These are phyloP conservation scores for Chaetomium fimeti DNA, from an alignment of 495 filamentous ascomycete genomes.

Conservation along the genomic window DNA sequence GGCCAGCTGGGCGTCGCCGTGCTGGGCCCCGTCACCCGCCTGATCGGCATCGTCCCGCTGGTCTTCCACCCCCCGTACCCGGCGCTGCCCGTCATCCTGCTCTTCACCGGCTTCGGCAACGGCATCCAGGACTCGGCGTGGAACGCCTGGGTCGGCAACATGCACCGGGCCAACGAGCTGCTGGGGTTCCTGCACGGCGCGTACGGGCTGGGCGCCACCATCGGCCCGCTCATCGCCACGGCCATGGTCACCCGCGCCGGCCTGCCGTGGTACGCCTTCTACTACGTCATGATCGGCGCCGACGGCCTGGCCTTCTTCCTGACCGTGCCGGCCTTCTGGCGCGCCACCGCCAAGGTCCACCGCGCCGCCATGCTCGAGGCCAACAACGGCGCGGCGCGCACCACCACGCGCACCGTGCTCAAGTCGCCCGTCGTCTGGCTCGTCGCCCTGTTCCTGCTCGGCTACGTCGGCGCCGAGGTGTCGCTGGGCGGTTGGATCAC, in stretches of 20 bases:
- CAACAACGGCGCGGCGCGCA: conserved; percentile 30
- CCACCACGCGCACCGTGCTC: conserved; percentile 39
- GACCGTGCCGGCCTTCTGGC: conserved; percentile 63
- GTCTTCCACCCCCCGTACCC: conserved; percentile 73
- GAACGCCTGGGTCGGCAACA: conserved; percentile 81
- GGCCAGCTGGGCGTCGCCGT: conserved; percentile 76
- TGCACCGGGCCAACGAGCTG: conserved; percentile 66
- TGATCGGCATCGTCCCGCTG: conserved; percentile 67
- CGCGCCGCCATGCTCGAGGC: conserved; percentile 48
- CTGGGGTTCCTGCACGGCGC: conserved; percentile 70
- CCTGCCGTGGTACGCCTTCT: conserved; percentile 64
- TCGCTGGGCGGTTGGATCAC: conserved; percentile 86
- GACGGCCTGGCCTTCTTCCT: conserved; percentile 55
- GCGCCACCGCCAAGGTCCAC: conserved; percentile 60
- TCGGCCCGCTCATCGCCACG: conserved; percentile 76
- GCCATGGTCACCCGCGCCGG: conserved; percentile 60
- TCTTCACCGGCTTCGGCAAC: conserved; percentile 69
- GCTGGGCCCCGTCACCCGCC: conserved; percentile 61
- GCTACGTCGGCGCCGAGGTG: conserved; percentile 84
- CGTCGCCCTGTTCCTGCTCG: conserved; percentile 69
- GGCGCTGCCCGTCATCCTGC: conserved; percentile 67
- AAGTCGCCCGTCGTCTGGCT: conserved; percentile 65
- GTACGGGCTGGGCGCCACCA: conserved; percentile 74
- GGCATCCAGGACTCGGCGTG: conserved; percentile 70
- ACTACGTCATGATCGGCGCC: conserved; percentile 62